Evolutionary conservation across 768 basidiomycete species (phyloP), one percentile per base, ranked within the genome.

Genomic region (Boletus edulis): DNA sequence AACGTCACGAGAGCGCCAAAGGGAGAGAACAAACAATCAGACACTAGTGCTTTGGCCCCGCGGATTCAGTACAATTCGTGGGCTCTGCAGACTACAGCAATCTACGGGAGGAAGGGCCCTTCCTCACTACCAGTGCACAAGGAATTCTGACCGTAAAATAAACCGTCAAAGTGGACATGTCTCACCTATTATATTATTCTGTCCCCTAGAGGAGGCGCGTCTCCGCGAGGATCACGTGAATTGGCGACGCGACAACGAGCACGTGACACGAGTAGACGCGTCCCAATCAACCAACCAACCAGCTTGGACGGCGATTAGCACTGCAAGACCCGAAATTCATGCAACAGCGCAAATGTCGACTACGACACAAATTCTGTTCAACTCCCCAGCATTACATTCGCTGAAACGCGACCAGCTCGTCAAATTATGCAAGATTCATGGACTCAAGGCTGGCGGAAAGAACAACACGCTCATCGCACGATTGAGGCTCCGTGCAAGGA

Each of bases 401-500:
- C 81, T 94, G 41, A 91, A 90, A 67, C 86, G 91, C 46, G 85
- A 89, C 44, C 91, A 94, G 65, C 87, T 93, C 41, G 79, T 90
- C 50, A 89, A 88, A 58, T 78, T 94, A 48, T 94, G 91, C 82
- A 92, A 92, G 70, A 81, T 85, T 31, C 88, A 94, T 67, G 77
- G 82, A 0, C 76, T 94, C 66, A 91, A 89, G 70, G 90, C 87
- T 0, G 78, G 79, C 17, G 91, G 91, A 18, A 93, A 92, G 79
- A 93, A 86, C 62, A 68, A 72, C 4, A 89, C 92, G 5, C 77
- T 94, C 55, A 79, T 94, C 58, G 76, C 83, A 37, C 80, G 81
- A 48, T 77, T 94, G 37, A 83, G 84, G 70, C 70, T 78, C 50
- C 87, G 89, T 65, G 89, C 90, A 6, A 72, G 74, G 51, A 79